These are phyloP conservation scores for Mycosarcoma maydis DNA, from an alignment of 1,284 basidiomycete species.

Conservation along the genomic window DNA sequence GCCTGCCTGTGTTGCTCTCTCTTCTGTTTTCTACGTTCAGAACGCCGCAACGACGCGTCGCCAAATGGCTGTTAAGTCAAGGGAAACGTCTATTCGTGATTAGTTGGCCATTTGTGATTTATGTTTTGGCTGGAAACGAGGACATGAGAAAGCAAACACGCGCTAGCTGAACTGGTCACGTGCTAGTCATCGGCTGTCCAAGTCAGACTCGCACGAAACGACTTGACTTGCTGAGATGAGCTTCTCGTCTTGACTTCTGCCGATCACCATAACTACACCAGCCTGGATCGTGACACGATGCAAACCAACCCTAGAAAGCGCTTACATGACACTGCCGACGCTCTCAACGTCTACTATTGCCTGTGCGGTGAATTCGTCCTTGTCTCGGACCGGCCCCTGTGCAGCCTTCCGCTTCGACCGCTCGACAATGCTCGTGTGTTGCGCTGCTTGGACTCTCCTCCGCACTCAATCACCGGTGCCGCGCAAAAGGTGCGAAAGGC, in stretches of 20 bases:
- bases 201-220: constrained; percentile 22
- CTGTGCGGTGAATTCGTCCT: constrained; percentile 64
- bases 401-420: constrained; percentile 44
- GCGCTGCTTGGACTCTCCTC: constrained; percentile 49
- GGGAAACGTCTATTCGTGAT: too few relatives aligned
- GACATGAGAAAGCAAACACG: constrained; percentile 3
- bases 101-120: neutral
- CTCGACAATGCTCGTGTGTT: constrained; percentile 54
- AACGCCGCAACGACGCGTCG: constrained; percentile 11
- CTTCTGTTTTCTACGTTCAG: too few relatives aligned
- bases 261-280: neutral
- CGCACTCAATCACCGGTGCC: constrained; percentile 32
- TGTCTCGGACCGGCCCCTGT: constrained; percentile 49
- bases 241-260: neutral
- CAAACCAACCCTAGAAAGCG: too few relatives aligned
- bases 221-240: neutral
- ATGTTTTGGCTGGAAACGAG: neutral
- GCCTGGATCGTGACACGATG: neutral
- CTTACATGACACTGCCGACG: neutral
- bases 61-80: neutral
- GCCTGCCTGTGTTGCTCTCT: constrained; percentile 4
- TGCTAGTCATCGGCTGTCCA: constrained; percentile 18
- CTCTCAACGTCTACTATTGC: constrained; percentile 59
- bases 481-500: constrained; percentile 30
- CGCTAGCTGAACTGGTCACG: constrained; percentile 16